Conservation (phyloP, 2,329 filamentous ascomycete species). For the Colletotrichum acutatum region DNA sequence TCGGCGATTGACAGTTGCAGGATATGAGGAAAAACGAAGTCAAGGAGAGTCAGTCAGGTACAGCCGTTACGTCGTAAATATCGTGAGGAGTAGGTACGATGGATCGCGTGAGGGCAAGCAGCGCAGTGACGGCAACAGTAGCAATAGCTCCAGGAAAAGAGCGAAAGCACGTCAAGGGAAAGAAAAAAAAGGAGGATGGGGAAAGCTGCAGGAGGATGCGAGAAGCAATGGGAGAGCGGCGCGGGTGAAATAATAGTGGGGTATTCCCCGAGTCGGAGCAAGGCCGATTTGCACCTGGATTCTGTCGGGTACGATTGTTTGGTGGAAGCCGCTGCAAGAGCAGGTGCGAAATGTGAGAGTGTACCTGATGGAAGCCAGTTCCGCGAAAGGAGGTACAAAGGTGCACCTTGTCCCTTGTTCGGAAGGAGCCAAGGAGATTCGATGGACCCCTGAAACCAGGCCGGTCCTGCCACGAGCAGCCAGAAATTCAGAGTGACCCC, state of each 20-base stretch:
- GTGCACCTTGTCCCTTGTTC: neutral
- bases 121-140: conserved; percentile 1
- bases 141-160: neutral
- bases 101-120: conserved; percentile 16
- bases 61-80: conserved; percentile 36
- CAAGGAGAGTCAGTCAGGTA: conserved; percentile 29
- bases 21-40: neutral
- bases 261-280: conserved; percentile 19
- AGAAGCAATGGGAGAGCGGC: conserved; percentile 15
- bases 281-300: conserved; percentile 7
- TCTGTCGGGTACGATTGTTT: neutral
- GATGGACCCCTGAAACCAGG: conserved; percentile 32
- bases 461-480: conserved; percentile 1
- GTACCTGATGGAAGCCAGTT: neutral
- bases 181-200: neutral
- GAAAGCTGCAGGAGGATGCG: conserved; percentile 18
- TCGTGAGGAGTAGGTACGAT: conserved; percentile 25
- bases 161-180: neutral
- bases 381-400: neutral
- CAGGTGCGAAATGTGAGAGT: neutral
- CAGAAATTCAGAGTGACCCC: conserved; percentile 20
- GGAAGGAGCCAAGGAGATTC: conserved; percentile 23
- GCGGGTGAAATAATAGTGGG: conserved; percentile 17
- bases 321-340: neutral
- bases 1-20: neutral